A percentile compares a stretch with the other conserved stretches of the same genome.
phyloP scores from a whole-genome alignment of 495 filamentous ascomycete genomes.

The Xeromyces bisporus region DNA sequence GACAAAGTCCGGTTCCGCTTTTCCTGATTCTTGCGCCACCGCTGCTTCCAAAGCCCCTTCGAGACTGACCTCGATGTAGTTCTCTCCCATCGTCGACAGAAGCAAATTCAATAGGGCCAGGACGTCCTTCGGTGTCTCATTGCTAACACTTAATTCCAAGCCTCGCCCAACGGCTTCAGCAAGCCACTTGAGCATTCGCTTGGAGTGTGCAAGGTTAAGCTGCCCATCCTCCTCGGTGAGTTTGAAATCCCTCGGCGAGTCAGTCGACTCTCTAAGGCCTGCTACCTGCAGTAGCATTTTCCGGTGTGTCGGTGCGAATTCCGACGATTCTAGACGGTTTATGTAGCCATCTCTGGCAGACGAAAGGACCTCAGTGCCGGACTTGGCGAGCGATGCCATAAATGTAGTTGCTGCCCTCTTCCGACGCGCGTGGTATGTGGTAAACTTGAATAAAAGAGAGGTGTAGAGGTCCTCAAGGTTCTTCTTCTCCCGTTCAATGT shows the following conservation, averaged over 20 bases:
- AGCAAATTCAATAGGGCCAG: constrained; percentile 72
- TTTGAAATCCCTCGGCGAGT: constrained; percentile 54
- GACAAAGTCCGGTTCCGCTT: constrained; percentile 71
- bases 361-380: constrained; percentile 64
- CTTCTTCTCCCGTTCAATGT: constrained; percentile 84
- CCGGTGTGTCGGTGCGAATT: constrained; percentile 69
- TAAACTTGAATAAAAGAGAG: constrained; percentile 88
- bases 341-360: constrained; percentile 68
- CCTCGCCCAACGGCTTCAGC: constrained; percentile 90
- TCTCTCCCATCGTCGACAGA: constrained; percentile 75
- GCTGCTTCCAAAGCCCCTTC: constrained; percentile 69
- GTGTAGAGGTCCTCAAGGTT: constrained; percentile 86
- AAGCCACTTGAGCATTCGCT: constrained; percentile 95
- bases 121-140: constrained; percentile 88
- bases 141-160: constrained; percentile 69
- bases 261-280: constrained; percentile 39
- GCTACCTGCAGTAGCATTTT: constrained; percentile 73
- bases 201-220: constrained; percentile 67
- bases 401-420: constrained; percentile 79
- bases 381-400: constrained; percentile 75
- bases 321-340: constrained; percentile 66
- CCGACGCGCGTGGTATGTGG: constrained; percentile 70
- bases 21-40: constrained; percentile 54
- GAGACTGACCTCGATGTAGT: constrained; percentile 85
- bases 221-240: constrained; percentile 77